Evolutionary conservation across 805 yeast genomes (phyloP), one percentile per base, ranked within the genome.

Genomic region (Teunomyces gatunensis): DNA sequence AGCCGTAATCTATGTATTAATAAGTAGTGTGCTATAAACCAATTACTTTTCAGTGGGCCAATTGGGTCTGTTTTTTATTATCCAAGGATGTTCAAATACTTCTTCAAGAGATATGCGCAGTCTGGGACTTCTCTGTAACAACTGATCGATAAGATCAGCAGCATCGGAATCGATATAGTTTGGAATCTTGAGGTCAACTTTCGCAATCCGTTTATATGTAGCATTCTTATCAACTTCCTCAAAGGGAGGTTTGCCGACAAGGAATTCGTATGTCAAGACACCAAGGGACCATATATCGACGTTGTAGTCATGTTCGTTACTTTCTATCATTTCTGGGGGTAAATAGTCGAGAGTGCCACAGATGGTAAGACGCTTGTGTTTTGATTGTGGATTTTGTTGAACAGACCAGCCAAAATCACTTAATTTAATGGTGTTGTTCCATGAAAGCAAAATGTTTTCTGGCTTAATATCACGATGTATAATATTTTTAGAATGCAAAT

Each of bases 381-480:
- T 36, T 2, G 57, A 40, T 18, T 53, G 45, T 44, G 56, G 25
- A 51, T 41, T 45, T 13, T 50, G 54, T n/a, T 82, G 83, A 52
- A 91, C 92, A 47, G 96, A 86, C 97, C 97, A 92, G 11, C 99
- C 99, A 63, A 94, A 92, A 67, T 92, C 99, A 15, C 96, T 85
- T 33, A 92, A 75, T 63, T 91, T 92, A 46, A 92, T 75, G 20
- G 79, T 79, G 53, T 90, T 87, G 59, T 88, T 81, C 50, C 83
- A 77, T 5, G 89, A 89, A 9, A 92, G 70, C 37, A 92, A 68
- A 43, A 92, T 87, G 58, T 92, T 92, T 62, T 94, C 98, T 0
- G 98, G 98, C 65, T 92, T 92, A 54, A 92, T 81, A 61, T 92
- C 99, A 50, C 98, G 77, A 61, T 92, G 99, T 23, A 92, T 87